Percentiles rank a stretch among this genome's conserved stretches.
Conservation (phyloP, 2,329 filamentous ascomycete genomes). For the Magnaporthiopsis incrustans region DNA sequence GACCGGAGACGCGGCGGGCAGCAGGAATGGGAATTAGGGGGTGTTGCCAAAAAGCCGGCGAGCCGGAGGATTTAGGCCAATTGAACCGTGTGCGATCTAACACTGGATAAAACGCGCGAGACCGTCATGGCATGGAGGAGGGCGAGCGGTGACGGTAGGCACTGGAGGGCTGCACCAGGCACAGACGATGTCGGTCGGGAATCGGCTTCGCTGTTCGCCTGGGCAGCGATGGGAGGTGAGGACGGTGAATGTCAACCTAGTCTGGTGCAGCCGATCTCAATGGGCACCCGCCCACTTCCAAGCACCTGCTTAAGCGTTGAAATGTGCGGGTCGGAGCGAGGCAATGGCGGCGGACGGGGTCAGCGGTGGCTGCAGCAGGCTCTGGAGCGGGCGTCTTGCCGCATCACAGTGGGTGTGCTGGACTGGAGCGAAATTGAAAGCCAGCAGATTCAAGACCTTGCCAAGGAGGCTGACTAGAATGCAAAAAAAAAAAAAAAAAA, state of each 20-base stretch:
- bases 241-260: too few relatives aligned
- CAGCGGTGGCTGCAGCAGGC: not conserved
- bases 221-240: not conserved
- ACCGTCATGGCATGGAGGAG: conserved; percentile 1
- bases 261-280: not conserved
- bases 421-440: not conserved
- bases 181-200: not conserved
- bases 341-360: not conserved
- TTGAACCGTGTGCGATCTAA: conserved; percentile 1
- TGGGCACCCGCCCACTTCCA: not conserved
- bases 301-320: not conserved
- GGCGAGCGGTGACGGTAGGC: not conserved
- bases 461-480: too few relatives aligned
- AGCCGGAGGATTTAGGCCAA: conserved; percentile 6
- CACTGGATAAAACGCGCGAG: conserved; percentile 1
- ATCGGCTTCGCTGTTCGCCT: not conserved
- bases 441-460: not conserved
- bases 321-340: not conserved
- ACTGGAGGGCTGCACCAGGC: not conserved
- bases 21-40: not conserved
- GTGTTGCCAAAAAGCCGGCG: conserved; percentile 1
- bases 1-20: not conserved
- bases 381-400: not conserved
- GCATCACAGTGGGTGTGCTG: not conserved
- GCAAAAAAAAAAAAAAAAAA: not conserved